phyloP scores from a whole-genome alignment of 129 eudicot species.

The Escallonia rubra region DNA sequence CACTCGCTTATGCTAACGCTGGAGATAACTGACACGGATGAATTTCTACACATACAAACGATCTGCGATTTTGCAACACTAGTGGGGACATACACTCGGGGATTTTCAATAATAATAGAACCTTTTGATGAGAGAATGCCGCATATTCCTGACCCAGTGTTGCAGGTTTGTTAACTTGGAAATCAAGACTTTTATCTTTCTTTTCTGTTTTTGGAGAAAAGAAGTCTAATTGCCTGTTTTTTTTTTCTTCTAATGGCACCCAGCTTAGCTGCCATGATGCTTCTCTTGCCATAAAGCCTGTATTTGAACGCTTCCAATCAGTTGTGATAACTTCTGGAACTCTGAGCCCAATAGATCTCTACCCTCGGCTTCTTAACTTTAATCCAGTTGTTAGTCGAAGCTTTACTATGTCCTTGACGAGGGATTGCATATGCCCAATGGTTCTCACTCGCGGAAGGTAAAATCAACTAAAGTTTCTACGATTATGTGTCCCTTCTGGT shows the following conservation, averaged over 20 bases:
- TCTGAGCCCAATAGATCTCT: slow-evolving; percentile 91
- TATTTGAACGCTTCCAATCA: slow-evolving; percentile 91
- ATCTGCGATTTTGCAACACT: slow-evolving; percentile 96
- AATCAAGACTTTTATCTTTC: too few relatives aligned
- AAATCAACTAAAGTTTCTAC: not conserved
- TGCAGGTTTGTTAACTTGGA: slow-evolving; percentile 58
- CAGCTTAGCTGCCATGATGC: slow-evolving; percentile 99
- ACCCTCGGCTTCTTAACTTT: slow-evolving; percentile 94
- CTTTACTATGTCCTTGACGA: slow-evolving; percentile 94
- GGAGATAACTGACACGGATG: slow-evolving; percentile 94
- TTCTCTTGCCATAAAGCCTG: slow-evolving; percentile 98
- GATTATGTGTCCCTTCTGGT: not conserved
- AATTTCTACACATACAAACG: slow-evolving; percentile 82
- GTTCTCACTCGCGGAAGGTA: slow-evolving; percentile 98
- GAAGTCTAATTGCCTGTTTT: too few relatives aligned
- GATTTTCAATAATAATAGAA: slow-evolving; percentile 93
- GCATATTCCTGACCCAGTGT: slow-evolving; percentile 95
- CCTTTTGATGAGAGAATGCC: slow-evolving; percentile 99
- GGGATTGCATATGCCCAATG: slow-evolving; percentile 99
- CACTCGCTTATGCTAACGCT: slow-evolving; percentile 86
- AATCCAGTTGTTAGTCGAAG: slow-evolving; percentile 98
- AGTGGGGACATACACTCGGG: slow-evolving; percentile 89
- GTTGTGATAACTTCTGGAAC: slow-evolving; percentile 99
- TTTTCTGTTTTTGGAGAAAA: too few relatives aligned
- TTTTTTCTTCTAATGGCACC: slow-evolving; percentile 1